Evolutionary conservation across 805 yeast species (phyloP), one percentile per base, ranked within the genome.

Genomic region (Candida peoriensis): DNA sequence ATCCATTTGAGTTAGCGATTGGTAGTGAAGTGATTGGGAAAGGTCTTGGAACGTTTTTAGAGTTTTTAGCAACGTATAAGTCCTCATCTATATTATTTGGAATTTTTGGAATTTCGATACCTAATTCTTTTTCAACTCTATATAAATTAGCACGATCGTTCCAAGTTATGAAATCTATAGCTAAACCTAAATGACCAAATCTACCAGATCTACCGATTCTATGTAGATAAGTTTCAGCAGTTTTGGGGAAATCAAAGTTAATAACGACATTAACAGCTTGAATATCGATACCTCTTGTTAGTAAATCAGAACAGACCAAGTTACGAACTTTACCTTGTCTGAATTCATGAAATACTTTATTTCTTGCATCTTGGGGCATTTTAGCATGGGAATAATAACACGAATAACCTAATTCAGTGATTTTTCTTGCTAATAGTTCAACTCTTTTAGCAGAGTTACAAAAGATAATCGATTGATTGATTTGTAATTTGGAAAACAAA

Each of bases 181-280:
- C 98, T 58, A 93, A 74, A 72, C 98, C 98, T 57, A 89, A 77
- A 61, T 93, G 98, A 47, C 98, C 98, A 55, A 86, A 93, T 72
- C 98, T 85, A 49, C 98, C 97, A 7, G 97, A 88, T 71, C 98
- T 87, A 73, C 97, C 97, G 51, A 90, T 93, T 74, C 97, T 84
- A 68, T 93, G 98, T 51, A 93, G 74, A 60, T 93, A 93, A 26
- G 97, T 93, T 63, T 93, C 98, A 7, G 97, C 97, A 35, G 82
- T 87, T 62, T 90, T 90, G 42, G 98, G 98, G 81, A 93, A 93
- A 62, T 93, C 98, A 60, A 93, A 93, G 67, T 93, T 93, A 54
- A 93, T 85, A 32, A 93, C 98, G 30, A 93, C 97, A 57, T 93
- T 93, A 46, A 93, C 98, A 6, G 97, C 97, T 64, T 93, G 97